Base-by-base conservation (phyloP, 225 moss, liverwort and hornwort species). In the Pseudoscleropodium purum region DNA sequence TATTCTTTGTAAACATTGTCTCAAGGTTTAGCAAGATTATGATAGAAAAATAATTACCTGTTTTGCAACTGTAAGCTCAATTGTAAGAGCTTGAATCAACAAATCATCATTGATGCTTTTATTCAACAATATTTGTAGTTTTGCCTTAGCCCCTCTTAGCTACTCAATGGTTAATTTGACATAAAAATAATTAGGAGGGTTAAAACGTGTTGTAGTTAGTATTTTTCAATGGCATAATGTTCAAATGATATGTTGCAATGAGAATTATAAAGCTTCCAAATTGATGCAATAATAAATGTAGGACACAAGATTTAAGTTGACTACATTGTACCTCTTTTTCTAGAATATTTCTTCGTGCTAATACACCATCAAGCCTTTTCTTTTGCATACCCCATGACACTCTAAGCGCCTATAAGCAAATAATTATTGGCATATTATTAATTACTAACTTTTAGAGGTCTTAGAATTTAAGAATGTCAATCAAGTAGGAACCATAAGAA, bases 31-130 rank as follows among this genome's bases (percentile, higher is more conserved):
- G 29, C 4, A 47, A 52, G 56, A 76, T 37, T 6, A 25, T 18
- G 5, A 61, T 10, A 33, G n/a, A 13, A 85, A 52, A 29, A 65
- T 37, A n/a, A 70, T 51, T 69, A 95, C 94, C 93, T 95, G 90
- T 90, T 89, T 90, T 75, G 92, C 76, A 62, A 86, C 85, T 52
- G 91, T 85, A 88, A 95, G 90, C 84, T 95, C 95, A 77, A 95
- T 91, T 9, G 94, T 93, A 77, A 95, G 90, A 89, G 95, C 95
- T 15, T 94, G 93, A 81, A 95, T 85, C 10, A 95, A 87, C 64
- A 93, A 57, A 91, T 95, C 95, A 10, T 95, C 95, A 18, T 95
- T 95, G 77, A 92, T 94, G 91, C 94, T 94, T 89, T 95, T 95
- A 34, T 91, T 91, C 11, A 95, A 34, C 54, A 95, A 85, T 51